Evolutionary conservation across 148 eudicot species (phyloP), one percentile per base, ranked within the genome.

Genomic region (Cornus controversa): DNA sequence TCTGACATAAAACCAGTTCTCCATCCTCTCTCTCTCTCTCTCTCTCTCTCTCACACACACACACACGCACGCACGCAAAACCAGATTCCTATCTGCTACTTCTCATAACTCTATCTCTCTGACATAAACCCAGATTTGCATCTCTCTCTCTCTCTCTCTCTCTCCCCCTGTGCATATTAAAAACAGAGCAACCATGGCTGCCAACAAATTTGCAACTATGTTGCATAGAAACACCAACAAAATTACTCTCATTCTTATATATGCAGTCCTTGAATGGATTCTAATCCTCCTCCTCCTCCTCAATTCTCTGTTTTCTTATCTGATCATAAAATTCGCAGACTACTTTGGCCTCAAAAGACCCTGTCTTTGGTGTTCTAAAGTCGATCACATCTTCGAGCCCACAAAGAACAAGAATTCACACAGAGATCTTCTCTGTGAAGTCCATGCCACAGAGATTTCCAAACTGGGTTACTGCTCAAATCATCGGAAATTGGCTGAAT

Each of bases 311-410:
- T 90, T 96, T 79, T 92, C 95, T 8, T 89, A 84, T 80, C 78
- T 93, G 57, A 90, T 93, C 73, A 72, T 89, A 72, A 93, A 84
- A 80, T 96, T 91, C 67, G 87, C 99, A 2, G 80, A 82, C 22
- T 89, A 84, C 73, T 93, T 93, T 36, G 97, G 98, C 28, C 92
- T 96, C 31, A 86, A 89, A 81, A 84, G 88, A 8, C 99, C 99
- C 2, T 96, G 99, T 66, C 73, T 84, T 4, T 86, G 86, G 77
- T 96, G 99, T 73, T 86, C 94, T 23, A 86, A 92, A 62, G 42
- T 96, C 67, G 98, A 96, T 80, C 90, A 88, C 29, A 14, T 89
- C 31, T 66, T 93, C 14, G 89, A 90, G 9, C 81, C 89, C 58
- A 68, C 69, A 25, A 85, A 83, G 13, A 57, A 24, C 60, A 84